Evolutionary conservation across 106 monocot species (phyloP).

Genomic region (Dioscorea dumetorum): DNA sequence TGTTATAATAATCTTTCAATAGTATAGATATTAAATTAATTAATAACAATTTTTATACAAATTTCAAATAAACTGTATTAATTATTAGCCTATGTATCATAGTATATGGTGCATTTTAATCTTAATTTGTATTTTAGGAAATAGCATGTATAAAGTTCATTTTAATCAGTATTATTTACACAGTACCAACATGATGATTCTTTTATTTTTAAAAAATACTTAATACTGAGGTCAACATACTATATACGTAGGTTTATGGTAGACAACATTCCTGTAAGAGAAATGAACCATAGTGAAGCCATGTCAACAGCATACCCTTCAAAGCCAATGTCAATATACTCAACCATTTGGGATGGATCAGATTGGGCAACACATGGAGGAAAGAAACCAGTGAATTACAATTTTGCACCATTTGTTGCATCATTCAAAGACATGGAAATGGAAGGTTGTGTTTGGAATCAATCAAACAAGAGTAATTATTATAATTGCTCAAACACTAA

Average conservation of each 20-base stretch:
- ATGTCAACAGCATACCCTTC: constrained; percentile 39
- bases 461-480: background rate
- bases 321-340: constrained; percentile 30
- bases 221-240: no score
- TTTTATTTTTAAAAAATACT: no score
- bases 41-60: no score
- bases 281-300: constrained; percentile 31
- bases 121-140: no score
- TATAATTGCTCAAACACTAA: background rate
- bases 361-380: constrained; percentile 28
- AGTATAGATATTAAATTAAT: no score
- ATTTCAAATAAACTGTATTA: no score
- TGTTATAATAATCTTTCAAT: no score
- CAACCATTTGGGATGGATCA: constrained; percentile 41
- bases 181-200: no score
- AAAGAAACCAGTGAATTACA: constrained; percentile 26
- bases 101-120: no score
- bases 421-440: constrained; percentile 18
- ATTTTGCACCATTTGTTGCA: constrained; percentile 28
- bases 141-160: no score
- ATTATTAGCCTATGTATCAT: no score
- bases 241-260: constrained; percentile 39
- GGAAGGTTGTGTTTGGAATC: constrained; percentile 18
- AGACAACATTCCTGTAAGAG: constrained; percentile 46
- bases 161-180: no score